Percentiles rank a stretch among this genome's conserved stretches.
Evolutionary conservation across 257 asterid genomes (phyloP).

Genomic region (Nyctanthes arbortristis): DNA sequence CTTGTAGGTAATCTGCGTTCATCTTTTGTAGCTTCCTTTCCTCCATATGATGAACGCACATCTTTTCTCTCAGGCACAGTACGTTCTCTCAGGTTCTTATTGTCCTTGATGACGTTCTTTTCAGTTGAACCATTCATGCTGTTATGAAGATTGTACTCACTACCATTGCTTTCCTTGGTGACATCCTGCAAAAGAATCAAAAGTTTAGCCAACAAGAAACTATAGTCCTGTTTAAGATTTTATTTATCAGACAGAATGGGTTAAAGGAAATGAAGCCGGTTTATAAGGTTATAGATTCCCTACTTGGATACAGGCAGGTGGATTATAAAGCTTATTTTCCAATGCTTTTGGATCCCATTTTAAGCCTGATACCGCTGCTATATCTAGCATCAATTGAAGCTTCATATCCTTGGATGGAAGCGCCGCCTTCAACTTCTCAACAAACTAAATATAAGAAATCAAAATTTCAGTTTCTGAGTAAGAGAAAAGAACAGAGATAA

Average conservation of each 20-base stretch:
- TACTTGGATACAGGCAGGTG: conserved; percentile 45
- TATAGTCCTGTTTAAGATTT: too few relatives aligned
- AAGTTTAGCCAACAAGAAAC: conserved; percentile 4
- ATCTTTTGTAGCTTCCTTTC: conserved; percentile 17
- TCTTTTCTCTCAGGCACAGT: conserved; percentile 16
- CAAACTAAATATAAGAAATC: conserved; percentile 45
- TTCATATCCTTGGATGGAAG: conserved; percentile 59
- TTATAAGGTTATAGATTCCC: conserved; percentile 3
- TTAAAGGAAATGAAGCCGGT: not conserved
- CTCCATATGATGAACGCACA: conserved; percentile 3
- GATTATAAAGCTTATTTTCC: conserved; percentile 53
- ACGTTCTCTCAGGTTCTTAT: conserved; percentile 15
- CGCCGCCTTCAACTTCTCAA: conserved; percentile 48
- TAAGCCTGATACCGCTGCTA: conserved; percentile 59
- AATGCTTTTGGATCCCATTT: conserved; percentile 65
- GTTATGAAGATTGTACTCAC: conserved; percentile 7
- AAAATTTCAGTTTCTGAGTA: not conserved
- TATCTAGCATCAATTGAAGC: conserved; percentile 65
- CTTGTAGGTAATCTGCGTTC: conserved; percentile 4
- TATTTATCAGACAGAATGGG: too few relatives aligned
- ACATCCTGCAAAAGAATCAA: conserved; percentile 36
- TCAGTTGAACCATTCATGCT: conserved; percentile 20
- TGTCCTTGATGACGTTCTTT: conserved; percentile 21
- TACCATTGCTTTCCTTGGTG: conserved; percentile 18
- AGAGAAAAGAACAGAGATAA: not conserved